Percentiles rank a stretch among this genome's conserved stretches.
phyloP scores from a whole-genome alignment of 257 asterid genomes.

The Lavandula angustifolia region DNA sequence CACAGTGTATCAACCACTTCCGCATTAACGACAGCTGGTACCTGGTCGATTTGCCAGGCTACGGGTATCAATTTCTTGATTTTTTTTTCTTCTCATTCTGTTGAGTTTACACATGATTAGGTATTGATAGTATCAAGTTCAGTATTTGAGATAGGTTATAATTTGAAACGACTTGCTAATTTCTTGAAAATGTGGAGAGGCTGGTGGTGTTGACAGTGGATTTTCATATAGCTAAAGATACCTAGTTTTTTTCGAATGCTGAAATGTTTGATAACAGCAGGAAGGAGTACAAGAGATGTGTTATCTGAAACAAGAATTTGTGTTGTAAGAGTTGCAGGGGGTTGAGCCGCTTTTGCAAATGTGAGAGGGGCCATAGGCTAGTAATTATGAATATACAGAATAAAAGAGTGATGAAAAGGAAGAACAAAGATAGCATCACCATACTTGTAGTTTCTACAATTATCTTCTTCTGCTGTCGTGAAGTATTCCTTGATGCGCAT shows the following conservation, averaged over 20 bases:
- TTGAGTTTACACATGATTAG: neutral
- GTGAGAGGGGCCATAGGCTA: neutral
- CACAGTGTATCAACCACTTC: conserved; percentile 98
- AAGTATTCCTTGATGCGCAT: neutral
- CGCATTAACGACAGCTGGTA: conserved; percentile 87
- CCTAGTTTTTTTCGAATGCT: neutral
- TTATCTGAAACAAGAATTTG: neutral
- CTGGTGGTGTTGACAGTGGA: neutral
- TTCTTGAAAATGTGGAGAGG: neutral
- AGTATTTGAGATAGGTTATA: neutral
- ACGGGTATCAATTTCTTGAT: conserved; percentile 59
- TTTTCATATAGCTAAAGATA: neutral
- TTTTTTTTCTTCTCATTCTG: neutral
- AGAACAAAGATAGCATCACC: neutral
- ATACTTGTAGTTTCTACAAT: neutral
- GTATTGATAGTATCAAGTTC: neutral
- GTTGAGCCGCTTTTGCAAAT: neutral
- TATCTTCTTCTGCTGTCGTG: neutral
- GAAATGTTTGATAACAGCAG: neutral
- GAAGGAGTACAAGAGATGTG: neutral
- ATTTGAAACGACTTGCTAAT: neutral
- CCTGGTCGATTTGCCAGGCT: conserved; percentile 98
- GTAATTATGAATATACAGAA: neutral
- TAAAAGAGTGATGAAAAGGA: neutral
- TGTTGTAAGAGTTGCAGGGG: neutral